Conservation (phyloP, 768 basidiomycete genomes). For the Termitomyces sp. region DNA sequence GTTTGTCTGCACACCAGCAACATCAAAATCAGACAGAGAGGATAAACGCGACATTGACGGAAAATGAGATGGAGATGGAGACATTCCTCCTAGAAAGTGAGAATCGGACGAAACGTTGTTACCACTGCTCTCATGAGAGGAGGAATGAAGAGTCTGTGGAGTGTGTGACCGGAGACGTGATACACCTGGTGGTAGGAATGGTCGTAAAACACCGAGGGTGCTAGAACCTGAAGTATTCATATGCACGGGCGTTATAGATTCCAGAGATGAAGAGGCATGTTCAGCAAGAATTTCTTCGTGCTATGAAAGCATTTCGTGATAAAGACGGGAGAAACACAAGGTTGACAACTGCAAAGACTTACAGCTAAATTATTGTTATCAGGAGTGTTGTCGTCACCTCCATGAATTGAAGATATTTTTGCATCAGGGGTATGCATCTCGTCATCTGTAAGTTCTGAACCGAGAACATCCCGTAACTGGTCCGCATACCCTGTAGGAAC, state of each 20-base stretch:
- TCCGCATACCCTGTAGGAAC: slow-evolving; percentile 53
- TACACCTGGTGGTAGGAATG: slow-evolving; percentile 68
- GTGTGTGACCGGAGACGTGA: slow-evolving; percentile 75
- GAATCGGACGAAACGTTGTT: slow-evolving; percentile 40
- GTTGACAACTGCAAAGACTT: slow-evolving; percentile 8
- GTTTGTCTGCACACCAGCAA: slow-evolving; percentile 17
- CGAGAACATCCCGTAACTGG: slow-evolving; percentile 69
- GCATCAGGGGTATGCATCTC: slow-evolving; percentile 37
- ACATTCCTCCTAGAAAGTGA: slow-evolving; percentile 36
- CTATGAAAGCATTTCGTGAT: slow-evolving; percentile 17
- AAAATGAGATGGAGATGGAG: slow-evolving; percentile 60
- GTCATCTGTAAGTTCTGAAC: slow-evolving; percentile 51
- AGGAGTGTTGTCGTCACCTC: slow-evolving; percentile 24
- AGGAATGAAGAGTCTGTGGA: slow-evolving; percentile 39
- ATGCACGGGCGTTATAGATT: slow-evolving; percentile 33
- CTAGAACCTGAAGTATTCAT: slow-evolving; percentile 30
- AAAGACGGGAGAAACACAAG: neutral
- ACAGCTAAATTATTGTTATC: slow-evolving; percentile 27
- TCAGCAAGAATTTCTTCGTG: slow-evolving; percentile 31
- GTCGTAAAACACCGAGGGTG: slow-evolving; percentile 39
- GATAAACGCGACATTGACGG: slow-evolving; percentile 68
- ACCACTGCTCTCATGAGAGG: slow-evolving; percentile 36
- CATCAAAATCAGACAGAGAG: slow-evolving; percentile 47
- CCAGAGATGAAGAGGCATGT: slow-evolving; percentile 29
- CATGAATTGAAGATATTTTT: slow-evolving; percentile 39